Evolutionary conservation across 352 stramenopile species (phyloP).

Genomic region (Globisporangium orthogonon): DNA sequence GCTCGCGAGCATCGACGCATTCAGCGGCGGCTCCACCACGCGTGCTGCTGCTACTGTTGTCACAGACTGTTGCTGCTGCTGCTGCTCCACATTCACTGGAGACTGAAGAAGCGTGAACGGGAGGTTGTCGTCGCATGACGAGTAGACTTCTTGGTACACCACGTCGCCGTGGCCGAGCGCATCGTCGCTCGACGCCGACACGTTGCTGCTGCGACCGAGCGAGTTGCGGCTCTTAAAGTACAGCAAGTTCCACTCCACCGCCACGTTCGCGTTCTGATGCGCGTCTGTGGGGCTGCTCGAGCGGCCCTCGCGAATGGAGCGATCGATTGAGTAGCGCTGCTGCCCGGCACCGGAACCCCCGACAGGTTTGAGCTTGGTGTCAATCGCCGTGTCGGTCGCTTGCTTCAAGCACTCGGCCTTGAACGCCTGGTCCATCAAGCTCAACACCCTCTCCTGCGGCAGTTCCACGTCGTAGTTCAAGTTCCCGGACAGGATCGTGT

Average conservation of each 20-base stretch:
- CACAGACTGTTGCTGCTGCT: neutral
- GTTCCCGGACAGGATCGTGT: slow-evolving; percentile 79
- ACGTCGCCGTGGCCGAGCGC: slow-evolving; percentile 15
- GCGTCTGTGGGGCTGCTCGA: slow-evolving; percentile 4
- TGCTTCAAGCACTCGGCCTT: slow-evolving; percentile 60
- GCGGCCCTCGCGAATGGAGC: slow-evolving; percentile 3
- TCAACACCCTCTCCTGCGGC: slow-evolving; percentile 21
- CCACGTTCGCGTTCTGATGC: slow-evolving; percentile 25
- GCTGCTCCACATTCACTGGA: slow-evolving; percentile 11
- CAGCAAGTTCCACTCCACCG: slow-evolving; percentile 41
- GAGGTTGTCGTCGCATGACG: slow-evolving; percentile 38
- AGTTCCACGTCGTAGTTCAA: slow-evolving; percentile 75
- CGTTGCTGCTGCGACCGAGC: slow-evolving; percentile 26
- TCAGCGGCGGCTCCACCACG: slow-evolving; percentile 1
- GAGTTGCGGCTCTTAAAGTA: slow-evolving; percentile 40
- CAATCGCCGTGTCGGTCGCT: slow-evolving; percentile 51
- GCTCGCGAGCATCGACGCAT: slow-evolving; percentile 6
- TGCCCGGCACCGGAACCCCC: neutral
- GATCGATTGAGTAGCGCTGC: slow-evolving; percentile 11
- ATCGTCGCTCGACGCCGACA: slow-evolving; percentile 19
- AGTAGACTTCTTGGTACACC: slow-evolving; percentile 51
- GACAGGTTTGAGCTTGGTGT: slow-evolving; percentile 39
- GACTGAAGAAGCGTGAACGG: slow-evolving; percentile 63
- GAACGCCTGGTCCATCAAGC: slow-evolving; percentile 63
- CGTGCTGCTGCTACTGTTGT: neutral